Percentiles rank a stretch among this genome's conserved stretches.
phyloP scores from a whole-genome alignment of 495 filamentous ascomycete species.

The Aspergillus affinis region DNA sequence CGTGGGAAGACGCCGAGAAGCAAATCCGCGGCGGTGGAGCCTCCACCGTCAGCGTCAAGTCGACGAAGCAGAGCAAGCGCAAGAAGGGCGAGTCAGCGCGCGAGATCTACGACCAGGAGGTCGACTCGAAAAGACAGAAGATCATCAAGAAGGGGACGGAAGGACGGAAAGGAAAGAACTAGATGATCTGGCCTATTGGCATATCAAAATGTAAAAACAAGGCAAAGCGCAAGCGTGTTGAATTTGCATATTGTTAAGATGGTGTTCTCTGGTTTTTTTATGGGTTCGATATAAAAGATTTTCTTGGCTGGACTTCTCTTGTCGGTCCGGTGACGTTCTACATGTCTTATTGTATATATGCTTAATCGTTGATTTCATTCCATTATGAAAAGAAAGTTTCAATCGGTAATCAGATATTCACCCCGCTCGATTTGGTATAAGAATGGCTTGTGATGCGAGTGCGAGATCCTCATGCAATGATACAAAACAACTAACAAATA shows the following conservation, averaged over 20 bases:
- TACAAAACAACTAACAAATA: not conserved
- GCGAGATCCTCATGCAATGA: not conserved
- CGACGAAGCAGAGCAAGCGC: conserved; percentile 65
- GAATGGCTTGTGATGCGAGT: not conserved
- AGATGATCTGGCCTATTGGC: not conserved
- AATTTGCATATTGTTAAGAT: conserved; percentile 3
- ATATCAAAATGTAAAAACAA: not conserved
- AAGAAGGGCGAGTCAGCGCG: conserved; percentile 71
- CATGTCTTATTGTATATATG: not conserved
- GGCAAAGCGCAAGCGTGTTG: not conserved
- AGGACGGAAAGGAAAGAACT: conserved; percentile 36
- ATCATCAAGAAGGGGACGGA: conserved; percentile 55
- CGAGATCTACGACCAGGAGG: conserved; percentile 47
- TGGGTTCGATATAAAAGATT: not conserved
- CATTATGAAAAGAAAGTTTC: not conserved
- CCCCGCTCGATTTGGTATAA: not conserved
- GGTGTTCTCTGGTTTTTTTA: not conserved
- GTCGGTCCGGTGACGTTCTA: not conserved
- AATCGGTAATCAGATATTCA: not conserved
- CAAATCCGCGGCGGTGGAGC: conserved; percentile 63
- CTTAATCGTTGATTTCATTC: not conserved
- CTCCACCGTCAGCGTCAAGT: conserved; percentile 81
- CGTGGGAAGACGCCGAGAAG: conserved; percentile 83
- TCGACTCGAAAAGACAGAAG: conserved; percentile 51
- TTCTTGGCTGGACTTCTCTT: not conserved